Percentiles rank a stretch among this genome's conserved stretches.
These are phyloP conservation scores for Epichloe glyceriae DNA, from an alignment of 2,329 filamentous ascomycete genomes.

Conservation along the genomic window DNA sequence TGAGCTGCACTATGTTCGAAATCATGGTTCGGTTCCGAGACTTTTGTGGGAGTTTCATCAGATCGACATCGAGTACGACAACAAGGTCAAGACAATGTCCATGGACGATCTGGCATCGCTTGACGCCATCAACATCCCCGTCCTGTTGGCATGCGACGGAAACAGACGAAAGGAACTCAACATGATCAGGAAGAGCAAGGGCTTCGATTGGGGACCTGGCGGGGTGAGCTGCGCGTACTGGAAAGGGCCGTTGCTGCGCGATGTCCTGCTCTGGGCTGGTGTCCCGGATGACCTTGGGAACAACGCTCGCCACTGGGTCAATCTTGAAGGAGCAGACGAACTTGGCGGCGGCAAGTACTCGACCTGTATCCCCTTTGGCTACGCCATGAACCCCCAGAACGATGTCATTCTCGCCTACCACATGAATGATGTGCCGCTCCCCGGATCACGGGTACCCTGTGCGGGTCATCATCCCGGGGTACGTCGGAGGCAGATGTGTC, in stretches of 20 bases:
- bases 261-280: constrained; percentile 30
- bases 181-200: constrained; percentile 33
- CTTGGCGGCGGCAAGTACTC: constrained; percentile 33
- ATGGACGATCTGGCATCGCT: constrained; percentile 34
- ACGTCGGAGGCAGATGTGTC: constrained; percentile 30
- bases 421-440: constrained; percentile 30
- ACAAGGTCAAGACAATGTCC: constrained; percentile 20
- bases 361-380: constrained; percentile 34
- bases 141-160: constrained; percentile 34
- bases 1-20: constrained; percentile 37
- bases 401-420: constrained; percentile 9
- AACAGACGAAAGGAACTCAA: constrained; percentile 40
- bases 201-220: constrained; percentile 33
- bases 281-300: constrained; percentile 14
- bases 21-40: constrained; percentile 36
- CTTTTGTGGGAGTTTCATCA: constrained; percentile 35
- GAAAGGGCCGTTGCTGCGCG: constrained; percentile 32
- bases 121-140: constrained; percentile 31
- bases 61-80: constrained; percentile 28
- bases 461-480: constrained; percentile 27
- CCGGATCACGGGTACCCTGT: constrained; percentile 33
- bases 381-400: constrained; percentile 15
- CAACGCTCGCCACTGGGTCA: constrained; percentile 22
- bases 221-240: constrained; percentile 36
- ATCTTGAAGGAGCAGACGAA: constrained; percentile 36